Percentiles rank a stretch among this genome's conserved stretches.
phyloP scores from a whole-genome alignment of 169 alveolate species.

The Plasmodium adleri region DNA sequence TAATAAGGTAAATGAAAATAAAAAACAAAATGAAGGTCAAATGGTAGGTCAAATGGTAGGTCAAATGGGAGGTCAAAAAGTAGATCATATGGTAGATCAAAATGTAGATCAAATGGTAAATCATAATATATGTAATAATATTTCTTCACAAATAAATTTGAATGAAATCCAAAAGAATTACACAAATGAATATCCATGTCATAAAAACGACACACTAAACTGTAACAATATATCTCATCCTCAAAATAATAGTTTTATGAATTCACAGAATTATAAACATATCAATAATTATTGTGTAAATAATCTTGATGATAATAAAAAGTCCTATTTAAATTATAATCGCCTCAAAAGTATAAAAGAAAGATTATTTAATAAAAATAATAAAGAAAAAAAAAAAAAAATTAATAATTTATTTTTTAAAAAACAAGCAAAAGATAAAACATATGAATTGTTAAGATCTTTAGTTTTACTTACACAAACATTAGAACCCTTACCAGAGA shows the following conservation, averaged over 20 bases:
- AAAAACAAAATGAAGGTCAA: no score
- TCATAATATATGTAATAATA: no score
- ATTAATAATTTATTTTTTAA: constrained; percentile 76
- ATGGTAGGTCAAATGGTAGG: no score
- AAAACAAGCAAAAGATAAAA: constrained; percentile 79
- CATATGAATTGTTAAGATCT: constrained; percentile 82
- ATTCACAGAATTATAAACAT: background rate
- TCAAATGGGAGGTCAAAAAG: no score
- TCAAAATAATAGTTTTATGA: background rate
- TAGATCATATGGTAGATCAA: no score
- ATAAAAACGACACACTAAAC: background rate
- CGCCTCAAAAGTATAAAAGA: constrained; percentile 34
- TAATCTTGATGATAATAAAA: constrained; percentile 2
- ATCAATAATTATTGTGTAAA: background rate
- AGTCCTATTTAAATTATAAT: constrained; percentile 16
- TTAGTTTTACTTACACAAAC: constrained; percentile 87
- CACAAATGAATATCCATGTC: no score
- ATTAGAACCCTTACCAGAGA: constrained; percentile 88
- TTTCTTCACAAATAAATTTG: no score
- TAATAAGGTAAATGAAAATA: no score
- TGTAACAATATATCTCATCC: background rate
- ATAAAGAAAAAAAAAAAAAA: constrained; percentile 49
- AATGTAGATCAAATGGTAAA: no score
- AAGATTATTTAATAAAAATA: constrained; percentile 73
- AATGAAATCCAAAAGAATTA: no score